Percentiles rank a stretch among this genome's conserved stretches.
Conservation (phyloP, 202 grass and related monocot genomes). For the Schoenoplectus tabernaemontani region DNA sequence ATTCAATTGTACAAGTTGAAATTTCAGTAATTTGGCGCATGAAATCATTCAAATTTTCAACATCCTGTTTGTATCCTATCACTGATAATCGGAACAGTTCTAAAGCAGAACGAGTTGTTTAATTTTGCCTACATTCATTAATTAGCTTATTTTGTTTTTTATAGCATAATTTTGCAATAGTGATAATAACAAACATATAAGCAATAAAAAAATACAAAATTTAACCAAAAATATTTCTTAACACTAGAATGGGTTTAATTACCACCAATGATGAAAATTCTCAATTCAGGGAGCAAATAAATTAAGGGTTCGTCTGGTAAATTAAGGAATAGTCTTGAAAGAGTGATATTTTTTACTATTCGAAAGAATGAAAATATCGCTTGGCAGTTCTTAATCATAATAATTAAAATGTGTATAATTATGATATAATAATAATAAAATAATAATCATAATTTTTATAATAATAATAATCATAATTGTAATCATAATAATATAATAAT, state of each 20-base stretch:
- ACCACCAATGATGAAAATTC: background rate
- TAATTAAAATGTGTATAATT: no score
- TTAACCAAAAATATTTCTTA: background rate
- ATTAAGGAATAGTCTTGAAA: background rate
- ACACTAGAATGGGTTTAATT: background rate
- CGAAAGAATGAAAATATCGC: no score
- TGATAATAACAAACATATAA: no score
- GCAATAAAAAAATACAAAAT: background rate
- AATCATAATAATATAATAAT: no score
- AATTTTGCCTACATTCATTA: background rate
- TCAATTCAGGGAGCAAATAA: no score
- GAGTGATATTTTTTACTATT: no score
- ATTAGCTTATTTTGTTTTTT: background rate
- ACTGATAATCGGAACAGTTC: background rate
- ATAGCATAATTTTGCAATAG: background rate
- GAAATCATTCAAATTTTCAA: constrained; percentile 11
- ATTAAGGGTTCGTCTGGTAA: no score
- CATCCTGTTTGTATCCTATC: background rate
- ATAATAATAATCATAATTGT: no score
- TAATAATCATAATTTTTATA: no score
- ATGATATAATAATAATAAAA: no score
- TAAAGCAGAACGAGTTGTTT: background rate
- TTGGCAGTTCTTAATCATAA: no score
- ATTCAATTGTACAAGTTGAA: background rate
- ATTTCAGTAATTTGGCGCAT: background rate